Evolutionary conservation across 2,329 filamentous ascomycete species (phyloP), one percentile per base, ranked within the genome.

Genomic region (Colletotrichum kahawae): DNA sequence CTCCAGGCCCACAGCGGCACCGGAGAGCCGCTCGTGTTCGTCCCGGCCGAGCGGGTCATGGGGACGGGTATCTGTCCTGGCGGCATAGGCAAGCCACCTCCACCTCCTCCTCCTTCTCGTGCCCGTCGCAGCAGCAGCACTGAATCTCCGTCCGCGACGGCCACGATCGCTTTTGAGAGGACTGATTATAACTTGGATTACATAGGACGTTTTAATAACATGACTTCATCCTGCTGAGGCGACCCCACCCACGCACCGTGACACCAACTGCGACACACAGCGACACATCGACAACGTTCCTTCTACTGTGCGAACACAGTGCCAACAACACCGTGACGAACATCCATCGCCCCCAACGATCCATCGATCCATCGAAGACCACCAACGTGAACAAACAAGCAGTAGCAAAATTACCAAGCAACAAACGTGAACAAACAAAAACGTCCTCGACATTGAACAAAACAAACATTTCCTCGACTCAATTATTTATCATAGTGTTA

Each of bases 201-300:
- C 51, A 59, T 75, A 73, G 73, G 69, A 57, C 69, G 48, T 56
- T 73, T 67, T 64, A 75, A 75, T 75, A 75, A 75, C 64, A 75
- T 73, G 54, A 72, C 73, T 59, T 75, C 63, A 31, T 72, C 69
- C 64, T 75, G 73, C 70, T 70, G 29, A 71, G 31, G 43, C 34
- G 54, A 21, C 63, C 36, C 60, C 21, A 38, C 34, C 34, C 24
- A 63, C 33, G 33, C 33, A 63, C 60, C n/a, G 18, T 33, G 29
- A 33, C 60, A 63, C 43, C 60, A 38, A 7, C 24, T 48, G 31
- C 57, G 29, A 34, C 57, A 16, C 51, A 51, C 18, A 4, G 36
- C 62, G n/a, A 51, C 7, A 57, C 12, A 21, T 43, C 21, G 60
- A 62, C 57, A n/a, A 62, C n/a, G 21, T 21, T 13, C 54, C 14